phyloP scores from a whole-genome alignment of 345 rosid genomes.

The thale cress (Arabidopsis thaliana) region DNA sequence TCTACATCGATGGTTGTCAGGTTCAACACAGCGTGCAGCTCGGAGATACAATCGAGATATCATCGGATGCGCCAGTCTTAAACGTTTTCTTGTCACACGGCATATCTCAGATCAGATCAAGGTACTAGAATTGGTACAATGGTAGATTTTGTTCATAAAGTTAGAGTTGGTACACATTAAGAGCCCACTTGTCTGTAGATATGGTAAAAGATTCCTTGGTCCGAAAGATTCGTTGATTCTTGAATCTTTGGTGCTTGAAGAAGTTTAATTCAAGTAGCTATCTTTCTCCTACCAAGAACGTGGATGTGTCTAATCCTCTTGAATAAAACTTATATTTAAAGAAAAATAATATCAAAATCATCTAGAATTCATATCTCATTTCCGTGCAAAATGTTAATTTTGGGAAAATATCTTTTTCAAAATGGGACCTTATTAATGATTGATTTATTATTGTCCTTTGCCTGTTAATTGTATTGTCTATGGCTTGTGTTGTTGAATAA shows the following conservation, averaged over 20 bases:
- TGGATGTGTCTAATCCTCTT: slow-evolving; percentile 40
- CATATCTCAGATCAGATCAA: slow-evolving; percentile 35
- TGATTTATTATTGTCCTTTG: slow-evolving; percentile 14
- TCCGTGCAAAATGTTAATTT: slow-evolving; percentile 39
- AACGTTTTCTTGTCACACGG: slow-evolving; percentile 64
- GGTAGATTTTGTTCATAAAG: slow-evolving; percentile 27
- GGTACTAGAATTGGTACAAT: slow-evolving; percentile 30
- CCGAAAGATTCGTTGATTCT: slow-evolving; percentile 39
- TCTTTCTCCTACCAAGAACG: slow-evolving; percentile 41
- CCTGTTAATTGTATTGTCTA: neutral
- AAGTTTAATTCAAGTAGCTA: slow-evolving; percentile 26
- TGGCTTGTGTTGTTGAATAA: slow-evolving; percentile 17
- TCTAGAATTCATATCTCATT: slow-evolving; percentile 12
- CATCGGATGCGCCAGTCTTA: slow-evolving; percentile 69
- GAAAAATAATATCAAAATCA: neutral
- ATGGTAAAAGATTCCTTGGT: slow-evolving; percentile 36
- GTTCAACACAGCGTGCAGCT: slow-evolving; percentile 53
- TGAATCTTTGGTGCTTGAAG: slow-evolving; percentile 27
- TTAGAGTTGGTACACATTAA: slow-evolving; percentile 30
- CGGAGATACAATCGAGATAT: slow-evolving; percentile 66
- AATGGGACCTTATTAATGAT: slow-evolving; percentile 38
- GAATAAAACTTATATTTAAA: neutral
- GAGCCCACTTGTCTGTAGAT: slow-evolving; percentile 34
- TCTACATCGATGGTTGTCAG: slow-evolving; percentile 84
- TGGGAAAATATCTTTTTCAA: slow-evolving; percentile 26